Evolutionary conservation across 2,329 filamentous ascomycete genomes (phyloP).

Genomic region (Penicillium janthinellum): DNA sequence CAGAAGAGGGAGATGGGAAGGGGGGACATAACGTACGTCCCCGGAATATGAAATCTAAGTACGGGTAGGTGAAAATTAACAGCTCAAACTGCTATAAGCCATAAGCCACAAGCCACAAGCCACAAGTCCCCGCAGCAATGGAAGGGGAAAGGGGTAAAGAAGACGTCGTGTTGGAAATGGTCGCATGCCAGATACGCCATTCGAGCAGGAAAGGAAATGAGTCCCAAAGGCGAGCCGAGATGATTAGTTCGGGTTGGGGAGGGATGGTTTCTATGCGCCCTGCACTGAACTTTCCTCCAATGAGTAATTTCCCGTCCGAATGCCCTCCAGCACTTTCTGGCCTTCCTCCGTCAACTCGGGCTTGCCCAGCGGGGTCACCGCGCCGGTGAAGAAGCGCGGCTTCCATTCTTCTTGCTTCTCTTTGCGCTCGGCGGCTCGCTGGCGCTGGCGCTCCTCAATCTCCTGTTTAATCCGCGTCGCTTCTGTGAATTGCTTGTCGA

Average conservation of each 20-base stretch:
- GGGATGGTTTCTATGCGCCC: slow-evolving; percentile 33
- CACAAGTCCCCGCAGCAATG: background rate
- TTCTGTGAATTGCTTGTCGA: slow-evolving; percentile 76
- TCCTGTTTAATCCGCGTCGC: slow-evolving; percentile 88
- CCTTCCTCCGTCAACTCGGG: slow-evolving; percentile 67
- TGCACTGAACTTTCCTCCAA: slow-evolving; percentile 46
- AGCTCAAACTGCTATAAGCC: background rate
- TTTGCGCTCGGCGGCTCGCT: slow-evolving; percentile 80
- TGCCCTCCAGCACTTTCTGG: slow-evolving; percentile 56
- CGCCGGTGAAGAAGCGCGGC: slow-evolving; percentile 81
- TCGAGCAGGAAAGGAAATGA: slow-evolving; percentile 3
- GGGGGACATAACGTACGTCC: slow-evolving; percentile 2
- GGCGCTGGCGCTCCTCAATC: slow-evolving; percentile 85
- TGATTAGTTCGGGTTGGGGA: background rate
- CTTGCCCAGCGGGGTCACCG: slow-evolving; percentile 60
- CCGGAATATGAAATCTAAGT: slow-evolving; percentile 19
- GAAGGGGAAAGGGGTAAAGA: background rate
- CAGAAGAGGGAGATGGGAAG: background rate
- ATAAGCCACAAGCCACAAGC: slow-evolving; percentile 1
- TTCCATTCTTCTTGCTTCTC: slow-evolving; percentile 69
- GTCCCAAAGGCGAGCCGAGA: slow-evolving; percentile 8
- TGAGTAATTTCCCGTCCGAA: slow-evolving; percentile 56
- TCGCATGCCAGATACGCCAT: slow-evolving; percentile 32
- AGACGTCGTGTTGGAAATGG: slow-evolving; percentile 20
- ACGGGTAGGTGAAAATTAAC: slow-evolving; percentile 4